Conservation (phyloP, 1,284 basidiomycete species). For the Exsudoporus floridanus region DNA sequence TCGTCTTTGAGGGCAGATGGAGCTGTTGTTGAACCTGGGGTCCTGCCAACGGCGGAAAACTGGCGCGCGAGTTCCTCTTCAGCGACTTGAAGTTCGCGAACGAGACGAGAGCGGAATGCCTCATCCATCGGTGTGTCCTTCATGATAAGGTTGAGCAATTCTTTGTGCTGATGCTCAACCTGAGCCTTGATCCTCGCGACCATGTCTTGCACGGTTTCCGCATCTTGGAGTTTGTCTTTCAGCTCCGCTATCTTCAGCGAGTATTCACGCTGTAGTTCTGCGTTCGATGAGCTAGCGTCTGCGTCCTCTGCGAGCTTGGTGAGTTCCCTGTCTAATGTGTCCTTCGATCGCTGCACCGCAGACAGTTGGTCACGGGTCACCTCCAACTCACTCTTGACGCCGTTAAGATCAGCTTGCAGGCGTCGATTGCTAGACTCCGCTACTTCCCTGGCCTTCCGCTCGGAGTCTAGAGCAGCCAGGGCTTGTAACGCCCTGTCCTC, state of each 20-base stretch:
- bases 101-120: conserved; percentile 61
- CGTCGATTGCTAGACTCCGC: conserved; percentile 61
- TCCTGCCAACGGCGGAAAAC: conserved; percentile 36
- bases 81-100: conserved; percentile 66
- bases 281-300: conserved; percentile 46
- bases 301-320: conserved; percentile 64
- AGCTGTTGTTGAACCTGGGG: conserved; percentile 44
- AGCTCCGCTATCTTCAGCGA: conserved; percentile 64
- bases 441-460: conserved; percentile 60
- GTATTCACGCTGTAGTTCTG: conserved; percentile 57
- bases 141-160: conserved; percentile 65
- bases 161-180: conserved; percentile 67
- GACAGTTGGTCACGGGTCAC: conserved; percentile 55
- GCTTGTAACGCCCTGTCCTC: conserved; percentile 60
- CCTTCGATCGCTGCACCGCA: conserved; percentile 60
- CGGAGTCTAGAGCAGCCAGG: conserved; percentile 60
- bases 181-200: conserved; percentile 59
- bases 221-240: conserved; percentile 61
- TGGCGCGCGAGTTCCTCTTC: conserved; percentile 66
- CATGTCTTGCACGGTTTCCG: conserved; percentile 49
- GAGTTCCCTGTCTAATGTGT: conserved; percentile 67
- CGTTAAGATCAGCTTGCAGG: conserved; percentile 59
- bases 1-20: conserved; percentile 63
- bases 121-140: conserved; percentile 58
- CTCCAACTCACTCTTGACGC: conserved; percentile 49